Evolutionary conservation across 345 rosid species (phyloP).

Genomic region (Dovyalis caffra): DNA sequence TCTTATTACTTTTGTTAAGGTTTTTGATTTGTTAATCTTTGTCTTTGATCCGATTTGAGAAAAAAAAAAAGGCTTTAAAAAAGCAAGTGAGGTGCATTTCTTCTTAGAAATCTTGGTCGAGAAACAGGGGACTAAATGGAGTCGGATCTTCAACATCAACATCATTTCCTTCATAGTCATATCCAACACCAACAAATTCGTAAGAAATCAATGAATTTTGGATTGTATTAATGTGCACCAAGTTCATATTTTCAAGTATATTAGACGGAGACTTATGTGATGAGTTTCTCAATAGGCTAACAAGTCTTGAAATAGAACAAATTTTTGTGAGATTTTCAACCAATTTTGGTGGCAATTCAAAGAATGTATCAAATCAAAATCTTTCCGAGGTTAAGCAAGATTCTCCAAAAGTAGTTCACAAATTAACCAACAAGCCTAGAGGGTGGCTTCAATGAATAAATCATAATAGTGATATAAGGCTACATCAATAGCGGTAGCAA

Average conservation of each 20-base stretch:
- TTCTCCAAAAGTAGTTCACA: slow-evolving; percentile 31
- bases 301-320: slow-evolving; percentile 65
- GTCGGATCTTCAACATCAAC: slow-evolving; percentile 51
- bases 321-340: slow-evolving; percentile 51
- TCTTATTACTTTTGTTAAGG: not conserved
- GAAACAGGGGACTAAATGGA: slow-evolving; percentile 39
- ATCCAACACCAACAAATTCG: slow-evolving; percentile 38
- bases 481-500: slow-evolving; percentile 21
- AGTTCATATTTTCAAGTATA: slow-evolving; percentile 48
- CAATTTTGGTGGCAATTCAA: slow-evolving; percentile 34
- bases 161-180: slow-evolving; percentile 32
- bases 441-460: slow-evolving; percentile 30
- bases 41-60: slow-evolving; percentile 11
- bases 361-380: slow-evolving; percentile 17
- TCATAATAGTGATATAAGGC: slow-evolving; percentile 13
- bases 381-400: slow-evolving; percentile 13
- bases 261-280: slow-evolving; percentile 49
- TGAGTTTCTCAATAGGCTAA: slow-evolving; percentile 54
- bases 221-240: slow-evolving; percentile 68
- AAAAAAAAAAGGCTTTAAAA: not conserved
- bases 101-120: not conserved
- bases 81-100: not conserved
- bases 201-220: slow-evolving; percentile 46
- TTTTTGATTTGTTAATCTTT: not conserved
- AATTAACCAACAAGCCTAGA: slow-evolving; percentile 20